phyloP scores from a whole-genome alignment of 2,329 filamentous ascomycete species.

The Aspergillaceae sp. region DNA sequence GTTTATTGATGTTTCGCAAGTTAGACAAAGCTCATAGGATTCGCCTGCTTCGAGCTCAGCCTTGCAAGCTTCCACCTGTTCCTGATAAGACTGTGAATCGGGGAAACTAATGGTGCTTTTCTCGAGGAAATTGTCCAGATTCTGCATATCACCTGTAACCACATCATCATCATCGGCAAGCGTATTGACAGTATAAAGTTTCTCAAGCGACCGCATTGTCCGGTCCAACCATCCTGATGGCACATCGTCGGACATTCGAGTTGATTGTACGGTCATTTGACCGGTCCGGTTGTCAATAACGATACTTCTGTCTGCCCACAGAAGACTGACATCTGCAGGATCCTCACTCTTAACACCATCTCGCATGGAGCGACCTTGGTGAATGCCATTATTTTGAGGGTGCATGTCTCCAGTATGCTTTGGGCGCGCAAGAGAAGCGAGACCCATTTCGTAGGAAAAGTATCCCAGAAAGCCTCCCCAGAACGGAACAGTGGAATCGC shows the following conservation, averaged over 20 bases:
- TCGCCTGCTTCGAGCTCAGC: constrained; percentile 64
- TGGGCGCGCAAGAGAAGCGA: constrained; percentile 46
- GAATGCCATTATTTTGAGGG: constrained; percentile 6
- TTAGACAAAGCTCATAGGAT: constrained; percentile 80
- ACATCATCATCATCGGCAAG: constrained; percentile 3
- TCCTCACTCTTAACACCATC: constrained; percentile 15
- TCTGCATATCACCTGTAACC: constrained; percentile 10
- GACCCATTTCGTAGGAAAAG: constrained; percentile 73
- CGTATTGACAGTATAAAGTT: constrained; percentile 7
- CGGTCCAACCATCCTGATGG: constrained; percentile 40
- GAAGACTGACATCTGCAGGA: constrained; percentile 63
- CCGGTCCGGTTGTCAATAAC: constrained; percentile 64
- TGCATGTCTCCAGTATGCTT: constrained; percentile 11
- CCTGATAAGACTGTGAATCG: constrained; percentile 49
- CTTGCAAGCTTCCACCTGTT: constrained; percentile 61
- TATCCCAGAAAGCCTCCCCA: constrained; percentile 79
- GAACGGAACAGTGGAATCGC: constrained; percentile 47
- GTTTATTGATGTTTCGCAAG: constrained; percentile 60
- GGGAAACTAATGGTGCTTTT: constrained; percentile 26
- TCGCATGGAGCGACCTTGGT: constrained; percentile 14
- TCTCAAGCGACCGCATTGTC: constrained; percentile 17
- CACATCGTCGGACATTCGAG: constrained; percentile 37
- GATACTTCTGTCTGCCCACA: constrained; percentile 68
- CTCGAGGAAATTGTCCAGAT: constrained; percentile 24
- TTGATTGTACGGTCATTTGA: constrained; percentile 58